These are phyloP conservation scores for Tetradesmus obliquus DNA, from an alignment of 139 green algal species.

Conservation along the genomic window DNA sequence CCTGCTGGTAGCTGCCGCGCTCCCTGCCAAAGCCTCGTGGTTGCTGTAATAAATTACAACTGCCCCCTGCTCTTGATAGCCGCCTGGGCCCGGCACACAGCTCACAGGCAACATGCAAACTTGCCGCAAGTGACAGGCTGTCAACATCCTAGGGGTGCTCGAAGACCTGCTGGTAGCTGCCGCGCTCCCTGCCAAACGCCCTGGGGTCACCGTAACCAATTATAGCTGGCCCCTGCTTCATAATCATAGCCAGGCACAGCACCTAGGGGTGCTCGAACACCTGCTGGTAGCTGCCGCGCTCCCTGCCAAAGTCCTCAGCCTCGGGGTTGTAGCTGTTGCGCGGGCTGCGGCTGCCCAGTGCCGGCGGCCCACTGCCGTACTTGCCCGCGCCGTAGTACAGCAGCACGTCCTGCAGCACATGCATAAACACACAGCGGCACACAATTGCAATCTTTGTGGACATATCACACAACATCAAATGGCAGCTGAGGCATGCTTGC, in stretches of 20 bases:
- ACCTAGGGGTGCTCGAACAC: conserved; percentile 56
- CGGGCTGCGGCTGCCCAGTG: conserved; percentile 78
- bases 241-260: too few relatives aligned
- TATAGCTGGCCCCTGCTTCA: too few relatives aligned
- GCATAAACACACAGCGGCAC: not conserved
- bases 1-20: conserved; percentile 83
- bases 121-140: too few relatives aligned
- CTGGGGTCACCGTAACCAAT: too few relatives aligned
- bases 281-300: conserved; percentile 86
- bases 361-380: conserved; percentile 78
- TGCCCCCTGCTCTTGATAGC: too few relatives aligned
- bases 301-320: conserved; percentile 75
- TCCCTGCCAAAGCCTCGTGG: conserved; percentile 53
- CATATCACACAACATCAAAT: not conserved
- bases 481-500: not conserved
- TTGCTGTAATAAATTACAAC: too few relatives aligned
- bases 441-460: not conserved
- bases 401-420: conserved; percentile 65
- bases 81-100: too few relatives aligned
- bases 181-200: conserved; percentile 68
- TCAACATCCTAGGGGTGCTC: conserved; percentile 52
- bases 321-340: conserved; percentile 88
- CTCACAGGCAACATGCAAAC: too few relatives aligned
- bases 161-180: conserved; percentile 79
- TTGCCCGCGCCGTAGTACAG: conserved; percentile 86